Base-by-base conservation (phyloP, 331 rosid species). In the Acacia pycnantha region DNA sequence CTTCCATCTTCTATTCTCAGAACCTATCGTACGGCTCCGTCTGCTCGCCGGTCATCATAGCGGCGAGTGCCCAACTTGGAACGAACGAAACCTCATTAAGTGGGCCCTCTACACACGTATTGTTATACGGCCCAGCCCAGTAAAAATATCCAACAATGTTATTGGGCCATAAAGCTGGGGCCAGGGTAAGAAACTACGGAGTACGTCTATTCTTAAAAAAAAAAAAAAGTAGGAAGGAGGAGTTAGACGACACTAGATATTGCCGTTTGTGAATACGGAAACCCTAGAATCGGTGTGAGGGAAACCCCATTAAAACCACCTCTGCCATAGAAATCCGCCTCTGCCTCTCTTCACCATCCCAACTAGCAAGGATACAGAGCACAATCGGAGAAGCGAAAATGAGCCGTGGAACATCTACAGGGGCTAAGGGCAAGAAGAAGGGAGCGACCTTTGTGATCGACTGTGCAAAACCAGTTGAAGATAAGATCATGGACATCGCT, bases 401-500 rank as follows among this genome's bases (percentile, higher is more conserved):
- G 98, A 89, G 97, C 81, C 92, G 94, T 40, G 90, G 86, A 41
- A 64, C 84, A 27, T 92, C 89, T 76, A 83, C 85, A 5, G 93
- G 82, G 16, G 74, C 87, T 41, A 92, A 91, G 89, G 96, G 97
- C 54, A 92, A 94, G 88, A 94, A 91, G 91, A 92, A 92, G 90
- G 91, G 89, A 5, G 90, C 29, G 8, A 70, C 90, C 4, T 94
- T 94, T 81, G 85, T 88, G 73, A 88, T 94, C 73, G 97, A 94
- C 70, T 94, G 98, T 65, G 80, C 88, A 4, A 94, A 92, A 89
- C 98, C 98, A 0, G 98, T 92, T 21, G 98, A 94, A 64, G 98
- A 94, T 78, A 92, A 91, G 87, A 92, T 94, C 81, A 92, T 94
- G 98, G 97, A 94, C 80, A 87, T 94, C 56, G 98, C 96, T 0